Percentiles rank a stretch among this genome's conserved stretches.
Evolutionary conservation across 257 asterid species (phyloP).

Genomic region (Capsicum pubescens): DNA sequence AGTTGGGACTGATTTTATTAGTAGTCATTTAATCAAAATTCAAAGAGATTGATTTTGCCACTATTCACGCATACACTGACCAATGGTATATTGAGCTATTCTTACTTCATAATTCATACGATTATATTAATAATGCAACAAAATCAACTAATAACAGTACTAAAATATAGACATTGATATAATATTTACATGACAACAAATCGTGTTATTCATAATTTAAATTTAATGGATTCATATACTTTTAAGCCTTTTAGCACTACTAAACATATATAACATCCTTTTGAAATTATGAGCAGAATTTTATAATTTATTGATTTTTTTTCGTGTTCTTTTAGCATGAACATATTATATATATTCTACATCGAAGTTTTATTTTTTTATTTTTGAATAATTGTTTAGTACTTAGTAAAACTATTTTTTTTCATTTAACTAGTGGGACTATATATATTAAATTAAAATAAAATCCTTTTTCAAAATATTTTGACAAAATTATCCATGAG

Average conservation of each 20-base stretch:
- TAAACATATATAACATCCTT: neutral
- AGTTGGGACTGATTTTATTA: conserved; percentile 69
- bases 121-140: neutral
- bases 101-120: neutral
- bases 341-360: too few relatives aligned
- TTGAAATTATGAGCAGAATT: neutral
- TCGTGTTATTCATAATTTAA: neutral
- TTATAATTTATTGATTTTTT: neutral
- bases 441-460: too few relatives aligned
- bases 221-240: neutral
- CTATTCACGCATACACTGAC: conserved; percentile 71
- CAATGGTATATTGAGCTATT: conserved; percentile 35
- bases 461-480: too few relatives aligned
- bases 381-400: too few relatives aligned
- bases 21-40: conserved; percentile 46
- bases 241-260: neutral
- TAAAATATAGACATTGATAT: neutral
- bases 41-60: conserved; percentile 57
- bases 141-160: neutral
- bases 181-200: neutral
- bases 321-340: neutral
- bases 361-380: neutral
- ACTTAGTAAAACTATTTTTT: too few relatives aligned
- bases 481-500: too few relatives aligned
- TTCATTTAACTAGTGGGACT: too few relatives aligned